Evolutionary conservation across 2,329 filamentous ascomycete genomes (phyloP).

Genomic region (Beauveria rudraprayagi): DNA sequence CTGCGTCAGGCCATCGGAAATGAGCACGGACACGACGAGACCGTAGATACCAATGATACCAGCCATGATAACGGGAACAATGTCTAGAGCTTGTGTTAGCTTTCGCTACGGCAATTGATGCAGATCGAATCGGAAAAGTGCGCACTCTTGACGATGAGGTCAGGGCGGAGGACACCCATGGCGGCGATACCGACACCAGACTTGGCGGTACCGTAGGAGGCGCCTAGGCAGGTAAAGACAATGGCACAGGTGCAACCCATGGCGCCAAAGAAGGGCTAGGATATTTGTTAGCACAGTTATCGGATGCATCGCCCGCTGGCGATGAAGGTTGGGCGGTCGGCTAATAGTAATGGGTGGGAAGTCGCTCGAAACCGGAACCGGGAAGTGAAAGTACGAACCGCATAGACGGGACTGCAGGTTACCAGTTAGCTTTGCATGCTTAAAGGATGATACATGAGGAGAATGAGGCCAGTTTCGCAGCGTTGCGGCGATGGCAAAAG

Average conservation of each 20-base stretch:
- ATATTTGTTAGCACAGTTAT: conserved; percentile 23
- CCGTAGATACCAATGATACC: conserved; percentile 99
- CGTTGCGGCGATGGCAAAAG: conserved; percentile 11
- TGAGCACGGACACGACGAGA: conserved; percentile 79
- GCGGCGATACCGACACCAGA: conserved; percentile 97
- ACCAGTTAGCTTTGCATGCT: conserved; percentile 34
- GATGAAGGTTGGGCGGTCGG: not conserved
- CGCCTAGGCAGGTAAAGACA: conserved; percentile 93
- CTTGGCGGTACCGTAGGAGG: conserved; percentile 98
- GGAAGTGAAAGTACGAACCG: conserved; percentile 63
- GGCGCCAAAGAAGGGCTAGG: conserved; percentile 82
- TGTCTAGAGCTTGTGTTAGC: conserved; percentile 53
- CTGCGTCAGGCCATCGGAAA: conserved; percentile 72
- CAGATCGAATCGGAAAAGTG: not conserved
- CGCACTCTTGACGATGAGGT: conserved; percentile 99
- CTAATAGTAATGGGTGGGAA: not conserved
- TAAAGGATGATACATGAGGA: not conserved
- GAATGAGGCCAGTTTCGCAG: not conserved
- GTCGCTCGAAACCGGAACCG: conserved; percentile 6
- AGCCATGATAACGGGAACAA: conserved; percentile 99
- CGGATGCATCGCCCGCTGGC: not conserved
- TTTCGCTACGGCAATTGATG: not conserved
- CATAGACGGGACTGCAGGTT: conserved; percentile 79
- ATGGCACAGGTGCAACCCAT: conserved; percentile 97
- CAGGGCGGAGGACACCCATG: conserved; percentile 96